Evolutionary conservation across 2,329 filamentous ascomycete species (phyloP), one percentile per base, ranked within the genome.

Genomic region (Pseudopithomyces chartarum): DNA sequence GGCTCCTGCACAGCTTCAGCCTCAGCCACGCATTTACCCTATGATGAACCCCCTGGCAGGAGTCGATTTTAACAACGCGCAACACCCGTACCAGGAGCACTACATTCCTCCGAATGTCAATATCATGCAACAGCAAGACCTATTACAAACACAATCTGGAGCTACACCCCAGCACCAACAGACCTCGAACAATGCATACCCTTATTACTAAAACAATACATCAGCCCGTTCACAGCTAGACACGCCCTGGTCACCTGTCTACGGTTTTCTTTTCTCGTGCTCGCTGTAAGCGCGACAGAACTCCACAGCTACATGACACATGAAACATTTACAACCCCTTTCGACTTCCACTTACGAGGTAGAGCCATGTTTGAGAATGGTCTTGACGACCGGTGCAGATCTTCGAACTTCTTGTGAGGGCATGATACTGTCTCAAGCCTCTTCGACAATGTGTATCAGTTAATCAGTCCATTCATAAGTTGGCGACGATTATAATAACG

Each of bases 1-100:
- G 17, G 62, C 64, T 43, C 59, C 64, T 10, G 46, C 50, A 17
- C 61, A 62, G 57, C 26, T 50, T 4, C 65, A 65, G 23, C 60
- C 13, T 54, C 59, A 36, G 42, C 56, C 32, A 54, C 56, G 40
- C 66, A 66, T 44, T 67, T 71, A 43, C 75, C 79, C 17, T 83
- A 6, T 87, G 39, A 77, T 88, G 6, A 94, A 94, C 67, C 91
- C 91, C 1, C 76, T 94, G 38, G 86, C 85, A 22, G 82, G 82
- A 22, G 90, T 90, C 1, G 90, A 95, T 69, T 95, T 95, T 72
- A 88, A 82, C 22, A 81, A 89, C 64, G 88, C 90, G 3, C 88
- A 91, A 61, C 90, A 93, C 75, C 91, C 92, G 1, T 96, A 95
- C 69, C 88, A 91, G 69, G 87, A 87, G 49, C 88, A 88, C 76